Evolutionary conservation across 2,329 filamentous ascomycete species (phyloP).

Genomic region (Sphaerulina populicola): DNA sequence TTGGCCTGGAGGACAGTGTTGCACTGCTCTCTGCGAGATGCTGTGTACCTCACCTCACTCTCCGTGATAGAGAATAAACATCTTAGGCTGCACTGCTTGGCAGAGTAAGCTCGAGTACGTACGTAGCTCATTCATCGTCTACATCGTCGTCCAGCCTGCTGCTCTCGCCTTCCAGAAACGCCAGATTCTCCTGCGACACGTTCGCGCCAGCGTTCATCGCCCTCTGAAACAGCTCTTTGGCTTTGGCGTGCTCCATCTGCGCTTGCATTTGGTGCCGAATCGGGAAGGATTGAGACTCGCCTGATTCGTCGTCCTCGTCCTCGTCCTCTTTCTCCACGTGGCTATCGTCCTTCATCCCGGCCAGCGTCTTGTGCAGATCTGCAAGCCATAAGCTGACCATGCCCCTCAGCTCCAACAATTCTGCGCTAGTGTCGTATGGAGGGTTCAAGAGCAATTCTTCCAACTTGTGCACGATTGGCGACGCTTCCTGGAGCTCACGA

Average conservation of each 20-base stretch:
- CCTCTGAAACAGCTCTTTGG: constrained; percentile 11
- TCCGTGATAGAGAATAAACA: no score
- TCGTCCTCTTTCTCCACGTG: constrained; percentile 2
- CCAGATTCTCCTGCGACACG: constrained; percentile 8
- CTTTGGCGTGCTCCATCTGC: constrained; percentile 9
- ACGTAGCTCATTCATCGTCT: neutral
- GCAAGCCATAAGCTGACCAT: constrained; percentile 68
- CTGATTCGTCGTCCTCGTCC: constrained; percentile 9
- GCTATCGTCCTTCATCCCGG: constrained; percentile 1
- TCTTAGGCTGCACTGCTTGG: neutral
- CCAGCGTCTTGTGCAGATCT: constrained; percentile 47
- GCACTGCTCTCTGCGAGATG: no score
- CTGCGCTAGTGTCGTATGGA: constrained; percentile 60
- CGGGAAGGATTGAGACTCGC: constrained; percentile 1
- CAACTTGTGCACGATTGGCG: constrained; percentile 58
- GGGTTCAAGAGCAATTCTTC: constrained; percentile 60
- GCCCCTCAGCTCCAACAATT: constrained; percentile 61
- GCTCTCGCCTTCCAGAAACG: constrained; percentile 10
- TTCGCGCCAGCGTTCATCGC: constrained; percentile 7
- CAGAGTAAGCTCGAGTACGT: neutral
- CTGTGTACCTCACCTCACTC: no score
- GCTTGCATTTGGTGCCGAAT: constrained; percentile 9
- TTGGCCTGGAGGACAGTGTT: no score
- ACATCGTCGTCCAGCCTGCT: neutral
- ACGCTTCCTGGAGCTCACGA: constrained; percentile 49